phyloP scores from a whole-genome alignment of 106 monocot species.

The Apostasia ramifera region DNA sequence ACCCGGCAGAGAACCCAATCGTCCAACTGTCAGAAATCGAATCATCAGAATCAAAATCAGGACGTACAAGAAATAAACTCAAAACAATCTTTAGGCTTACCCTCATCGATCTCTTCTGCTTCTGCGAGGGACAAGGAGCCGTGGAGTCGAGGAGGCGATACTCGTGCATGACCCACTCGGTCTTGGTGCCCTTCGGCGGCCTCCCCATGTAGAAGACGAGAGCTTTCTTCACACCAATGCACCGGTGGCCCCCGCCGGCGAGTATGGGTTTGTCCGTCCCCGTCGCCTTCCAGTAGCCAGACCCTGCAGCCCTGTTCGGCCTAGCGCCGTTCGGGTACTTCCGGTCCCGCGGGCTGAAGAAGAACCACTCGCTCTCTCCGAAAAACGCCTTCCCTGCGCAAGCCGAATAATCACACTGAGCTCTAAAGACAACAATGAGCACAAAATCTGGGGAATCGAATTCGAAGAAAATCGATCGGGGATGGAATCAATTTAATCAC shows the following conservation, averaged over 20 bases:
- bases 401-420: too few relatives aligned
- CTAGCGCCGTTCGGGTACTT: conserved; percentile 1
- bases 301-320: background rate
- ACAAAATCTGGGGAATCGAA: too few relatives aligned
- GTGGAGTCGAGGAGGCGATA: background rate
- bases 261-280: conserved; percentile 8
- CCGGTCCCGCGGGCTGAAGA: conserved; percentile 3
- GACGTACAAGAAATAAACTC: background rate
- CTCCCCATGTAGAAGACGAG: conserved; percentile 7
- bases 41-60: background rate
- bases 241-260: background rate
- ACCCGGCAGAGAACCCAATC: conserved; percentile 10
- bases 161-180: conserved; percentile 10
- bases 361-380: conserved; percentile 3
- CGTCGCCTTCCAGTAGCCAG: conserved; percentile 6
- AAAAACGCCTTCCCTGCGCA: background rate
- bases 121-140: background rate
- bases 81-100: background rate
- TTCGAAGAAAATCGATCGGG: too few relatives aligned
- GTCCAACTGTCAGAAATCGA: conserved; percentile 2
- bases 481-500: background rate
- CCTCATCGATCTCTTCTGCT: conserved; percentile 4
- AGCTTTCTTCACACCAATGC: conserved; percentile 10
- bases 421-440: too few relatives aligned
- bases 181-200: conserved; percentile 7